phyloP scores from a whole-genome alignment of 75 land plant genomes.

The Pinus albicaulis region DNA sequence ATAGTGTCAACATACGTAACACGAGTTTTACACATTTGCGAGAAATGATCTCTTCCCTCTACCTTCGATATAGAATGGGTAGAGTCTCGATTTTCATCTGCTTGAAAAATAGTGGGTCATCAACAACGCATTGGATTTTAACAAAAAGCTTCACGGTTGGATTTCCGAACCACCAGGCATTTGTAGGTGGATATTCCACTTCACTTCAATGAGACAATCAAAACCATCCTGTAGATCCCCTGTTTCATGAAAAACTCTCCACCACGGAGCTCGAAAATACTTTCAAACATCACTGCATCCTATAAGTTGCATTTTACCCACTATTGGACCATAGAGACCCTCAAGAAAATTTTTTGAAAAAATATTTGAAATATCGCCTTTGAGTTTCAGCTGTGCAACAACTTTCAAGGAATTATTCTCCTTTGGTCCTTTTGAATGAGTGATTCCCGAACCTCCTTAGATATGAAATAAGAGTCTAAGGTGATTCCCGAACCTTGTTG shows the following conservation, averaged over 20 bases:
- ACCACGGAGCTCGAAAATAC: slow-evolving; percentile 33
- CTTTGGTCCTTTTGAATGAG: slow-evolving; percentile 21
- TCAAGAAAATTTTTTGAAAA: slow-evolving; percentile 42
- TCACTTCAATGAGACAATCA: slow-evolving; percentile 40
- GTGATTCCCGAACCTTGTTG: slow-evolving; percentile 6
- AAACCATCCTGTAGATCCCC: no score
- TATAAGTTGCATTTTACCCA: slow-evolving; percentile 59
- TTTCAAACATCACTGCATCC: slow-evolving; percentile 66
- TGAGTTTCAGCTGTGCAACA: slow-evolving; percentile 45
- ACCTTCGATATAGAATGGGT: no score
- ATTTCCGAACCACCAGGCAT: slow-evolving; percentile 55
- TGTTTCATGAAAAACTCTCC: no score
- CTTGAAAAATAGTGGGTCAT: no score
- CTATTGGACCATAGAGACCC: no score
- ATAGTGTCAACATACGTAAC: no score
- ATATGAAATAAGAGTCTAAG: no score
- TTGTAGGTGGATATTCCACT: slow-evolving; percentile 67
- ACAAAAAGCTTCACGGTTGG: no score
- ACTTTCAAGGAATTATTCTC: slow-evolving; percentile 43
- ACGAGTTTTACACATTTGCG: slow-evolving; percentile 48
- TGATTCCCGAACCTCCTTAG: not conserved
- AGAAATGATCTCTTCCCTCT: slow-evolving; percentile 61
- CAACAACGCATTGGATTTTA: slow-evolving; percentile 44
- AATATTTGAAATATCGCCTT: no score
- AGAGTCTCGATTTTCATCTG: no score